These are phyloP conservation scores for Pseudocercospora vitis DNA, from an alignment of 2,329 filamentous ascomycete genomes.

Conservation along the genomic window DNA sequence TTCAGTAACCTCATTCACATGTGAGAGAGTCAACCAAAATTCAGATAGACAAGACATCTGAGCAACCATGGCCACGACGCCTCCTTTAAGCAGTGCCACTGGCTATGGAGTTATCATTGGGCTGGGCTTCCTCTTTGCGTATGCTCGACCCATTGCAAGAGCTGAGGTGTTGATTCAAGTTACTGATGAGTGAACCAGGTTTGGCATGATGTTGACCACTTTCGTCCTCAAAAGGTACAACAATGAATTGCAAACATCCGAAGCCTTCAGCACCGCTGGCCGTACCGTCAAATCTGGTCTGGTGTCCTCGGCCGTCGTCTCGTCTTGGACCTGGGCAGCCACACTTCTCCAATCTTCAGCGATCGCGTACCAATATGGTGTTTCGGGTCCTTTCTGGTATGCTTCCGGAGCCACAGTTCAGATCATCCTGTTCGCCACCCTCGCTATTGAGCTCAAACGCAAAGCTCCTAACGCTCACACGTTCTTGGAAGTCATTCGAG, in stretches of 20 bases:
- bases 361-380: constrained; percentile 71
- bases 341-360: constrained; percentile 56
- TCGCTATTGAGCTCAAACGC: constrained; percentile 86
- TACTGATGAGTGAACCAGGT: constrained; percentile 28
- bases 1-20: neutral
- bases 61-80: constrained; percentile 29
- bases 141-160: constrained; percentile 26
- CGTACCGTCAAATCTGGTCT: constrained; percentile 86
- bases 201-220: constrained; percentile 74
- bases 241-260: constrained; percentile 80
- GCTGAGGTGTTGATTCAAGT: neutral
- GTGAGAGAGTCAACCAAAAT: no score
- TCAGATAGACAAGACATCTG: neutral
- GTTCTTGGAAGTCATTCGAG: constrained; percentile 73
- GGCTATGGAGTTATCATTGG: constrained; percentile 79
- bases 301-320: constrained; percentile 86
- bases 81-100: constrained; percentile 57
- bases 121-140: constrained; percentile 70
- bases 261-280: constrained; percentile 89
- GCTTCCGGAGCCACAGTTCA: constrained; percentile 75
- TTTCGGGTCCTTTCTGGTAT: constrained; percentile 66
- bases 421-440: constrained; percentile 83
- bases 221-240: constrained; percentile 69
- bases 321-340: constrained; percentile 87
- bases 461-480: constrained; percentile 83